A percentile compares a stretch with the other conserved stretches of the same genome.
These are phyloP conservation scores for Takashimella tepidaria DNA, from an alignment of 1,284 basidiomycete genomes.

Conservation along the genomic window DNA sequence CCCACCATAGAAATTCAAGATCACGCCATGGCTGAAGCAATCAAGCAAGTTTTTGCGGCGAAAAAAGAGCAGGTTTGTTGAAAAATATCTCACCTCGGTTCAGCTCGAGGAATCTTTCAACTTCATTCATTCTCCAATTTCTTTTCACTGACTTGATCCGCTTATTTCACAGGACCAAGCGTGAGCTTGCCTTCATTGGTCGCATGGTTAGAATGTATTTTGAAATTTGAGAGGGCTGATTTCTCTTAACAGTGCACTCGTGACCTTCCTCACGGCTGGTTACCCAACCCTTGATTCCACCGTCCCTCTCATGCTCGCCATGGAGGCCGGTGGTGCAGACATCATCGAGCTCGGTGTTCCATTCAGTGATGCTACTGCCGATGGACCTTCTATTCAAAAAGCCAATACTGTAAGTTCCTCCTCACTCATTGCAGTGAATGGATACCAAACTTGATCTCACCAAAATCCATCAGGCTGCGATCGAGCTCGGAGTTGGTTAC, in stretches of 20 bases:
- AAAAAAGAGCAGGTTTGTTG: constrained; percentile 70
- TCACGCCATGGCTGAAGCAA: constrained; percentile 62
- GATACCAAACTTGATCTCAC: no score
- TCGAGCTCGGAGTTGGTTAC: constrained; percentile 74
- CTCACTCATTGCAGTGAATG: no score
- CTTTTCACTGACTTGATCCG: not conserved
- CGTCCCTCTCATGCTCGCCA: constrained; percentile 78
- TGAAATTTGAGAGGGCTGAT: no score
- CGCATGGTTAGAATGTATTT: constrained; percentile 40
- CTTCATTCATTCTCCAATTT: not conserved
- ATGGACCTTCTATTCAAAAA: constrained; percentile 86
- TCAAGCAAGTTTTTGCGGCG: constrained; percentile 66
- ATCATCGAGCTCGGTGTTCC: constrained; percentile 95
- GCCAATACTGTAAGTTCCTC: constrained; percentile 69
- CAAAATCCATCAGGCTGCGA: constrained; percentile 63
- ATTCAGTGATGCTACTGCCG: constrained; percentile 94
- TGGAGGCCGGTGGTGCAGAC: constrained; percentile 89
- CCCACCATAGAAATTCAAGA: no score
- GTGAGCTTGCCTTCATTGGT: constrained; percentile 29
- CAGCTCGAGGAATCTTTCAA: constrained; percentile 15
- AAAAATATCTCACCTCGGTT: no score
- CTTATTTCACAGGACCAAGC: constrained; percentile 34
- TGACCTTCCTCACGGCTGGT: constrained; percentile 88
- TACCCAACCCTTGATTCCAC: constrained; percentile 75
- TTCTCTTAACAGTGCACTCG: constrained; percentile 68